Base-by-base conservation (phyloP, 495 filamentous ascomycete genomes). In the Xylaria intraflava region DNA sequence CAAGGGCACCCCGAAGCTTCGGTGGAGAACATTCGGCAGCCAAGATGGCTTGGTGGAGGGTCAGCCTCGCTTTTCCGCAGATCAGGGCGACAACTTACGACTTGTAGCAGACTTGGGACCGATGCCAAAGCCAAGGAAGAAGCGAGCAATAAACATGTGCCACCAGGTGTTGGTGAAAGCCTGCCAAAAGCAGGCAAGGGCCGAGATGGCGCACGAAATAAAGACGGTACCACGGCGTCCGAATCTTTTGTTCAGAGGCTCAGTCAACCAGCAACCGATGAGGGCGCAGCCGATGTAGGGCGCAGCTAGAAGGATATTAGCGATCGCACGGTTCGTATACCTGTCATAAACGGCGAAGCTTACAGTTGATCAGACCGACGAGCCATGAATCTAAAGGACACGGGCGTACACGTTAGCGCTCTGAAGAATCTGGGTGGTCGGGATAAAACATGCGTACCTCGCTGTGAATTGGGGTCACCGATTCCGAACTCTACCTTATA, bases 201-300 rank as follows among this genome's bases (percentile, higher is more conserved):
- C 82, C 0, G 69, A 68, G 33, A 74, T 40, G n/a, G 62, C 31
- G 41, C 63, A 68, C 27, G 60, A 52, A 40, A 93, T 71, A 65
- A 94, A 92, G 46, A 95, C 87, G 11, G 89, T 91, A 7, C 89
- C 87, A 2, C 89, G 82, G 47, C 90, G 84, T 20, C 89, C 90
- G 56, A 92, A 86, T 51, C 68, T 76, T 54, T 84, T 81, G 66
- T 95, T 95, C 65, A 89, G 79, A 0, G 88, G 88, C 17, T 84
- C 83, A 2, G 87, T 90, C 36, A 90, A 74, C 89, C 89, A 95
- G 72, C 86, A 93, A 16, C 87, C 85, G 40, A 88, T 65, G 36
- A 90, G 65, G 17, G 89, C 87, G 57, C 83, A 92, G 68, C 83
- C 83, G 9, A 92, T 76, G 59, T 93, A 92, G 0, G 89, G 90